Evolutionary conservation across 208 protist genomes (phyloP), one percentile per base, ranked within the genome.

Genomic region (Spironucleus salmonicida): DNA sequence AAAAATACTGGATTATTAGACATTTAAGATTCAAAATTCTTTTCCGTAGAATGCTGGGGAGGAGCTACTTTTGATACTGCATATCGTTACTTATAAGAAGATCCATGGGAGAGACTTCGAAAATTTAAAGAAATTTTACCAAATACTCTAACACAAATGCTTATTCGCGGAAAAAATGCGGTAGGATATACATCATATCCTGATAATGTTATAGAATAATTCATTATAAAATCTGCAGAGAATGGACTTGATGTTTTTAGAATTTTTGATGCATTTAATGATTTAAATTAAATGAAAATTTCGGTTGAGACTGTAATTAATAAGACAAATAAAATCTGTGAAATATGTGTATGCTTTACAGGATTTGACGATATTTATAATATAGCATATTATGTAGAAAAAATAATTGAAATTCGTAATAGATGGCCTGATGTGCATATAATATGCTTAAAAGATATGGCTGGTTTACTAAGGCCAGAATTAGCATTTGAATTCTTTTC

Each of bases 241-340:
- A 61, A 83, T 64, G 90, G 90, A 15, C 89, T 93, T 59, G 90
- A 93, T 80, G 80, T 93, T 49, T 93, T 93, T 83, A 83, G 90
- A 66, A 85, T 93, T 26, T 93, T 93, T 81, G 90, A 93, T 78
- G 88, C 84, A 45, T 83, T 93, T 58, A 93, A 93, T 77, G 89
- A 90, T 81, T 42, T 90, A 1, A 77, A 79, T 38, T 90, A 92
- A 81, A 82, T 93, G 53, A 66, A 81, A 38, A 66, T 90, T 0
- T 77, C 81, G 35, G 82, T 89, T 30, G 62, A 88, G 35, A 82
- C 86, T 32, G 82, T 71, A 45, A 19, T 89, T 26, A 78, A 53
- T 23, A 41, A 83, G 38, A 74, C 71, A n/a, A 49, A 78, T n/a
- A 83, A 86, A 39, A 23, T 83, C 11, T 35, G 76, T n/a, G 82